Conservation (phyloP, 352 stramenopile species). For the Pythium phragmiticola region DNA sequence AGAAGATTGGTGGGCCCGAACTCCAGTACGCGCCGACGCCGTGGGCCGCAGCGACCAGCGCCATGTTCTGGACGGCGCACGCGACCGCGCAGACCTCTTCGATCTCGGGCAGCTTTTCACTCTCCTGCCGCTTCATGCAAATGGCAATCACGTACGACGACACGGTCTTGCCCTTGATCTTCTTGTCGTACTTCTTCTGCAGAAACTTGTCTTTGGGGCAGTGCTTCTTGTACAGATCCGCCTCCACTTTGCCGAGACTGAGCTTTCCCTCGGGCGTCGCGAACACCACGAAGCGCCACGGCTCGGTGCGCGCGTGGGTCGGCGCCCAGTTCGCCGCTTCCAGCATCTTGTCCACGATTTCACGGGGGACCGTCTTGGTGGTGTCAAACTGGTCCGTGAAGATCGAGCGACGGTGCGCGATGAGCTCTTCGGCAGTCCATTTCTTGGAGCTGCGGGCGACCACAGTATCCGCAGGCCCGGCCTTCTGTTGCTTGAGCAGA, state of each 20-base stretch:
- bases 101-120: slow-evolving; percentile 74
- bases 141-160: slow-evolving; percentile 83
- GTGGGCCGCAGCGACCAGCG: slow-evolving; percentile 65
- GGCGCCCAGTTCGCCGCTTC: slow-evolving; percentile 80
- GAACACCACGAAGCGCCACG: slow-evolving; percentile 85
- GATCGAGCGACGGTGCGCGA: slow-evolving; percentile 75
- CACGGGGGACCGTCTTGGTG: slow-evolving; percentile 44
- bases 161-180: slow-evolving; percentile 60
- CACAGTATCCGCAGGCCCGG: slow-evolving; percentile 18
- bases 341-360: slow-evolving; percentile 76
- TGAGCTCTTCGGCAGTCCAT: slow-evolving; percentile 74
- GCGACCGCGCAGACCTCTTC: slow-evolving; percentile 78
- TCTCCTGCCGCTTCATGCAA: slow-evolving; percentile 86
- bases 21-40: slow-evolving; percentile 83
- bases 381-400: slow-evolving; percentile 74
- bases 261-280: slow-evolving; percentile 43
- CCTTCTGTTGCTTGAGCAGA: slow-evolving; percentile 28
- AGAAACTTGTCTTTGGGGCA: slow-evolving; percentile 67
- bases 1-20: slow-evolving; percentile 62
- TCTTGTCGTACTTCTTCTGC: slow-evolving; percentile 79
- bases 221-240: slow-evolving; percentile 65
- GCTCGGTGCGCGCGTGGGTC: slow-evolving; percentile 77
- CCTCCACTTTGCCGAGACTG: slow-evolving; percentile 61
- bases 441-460: slow-evolving; percentile 21
- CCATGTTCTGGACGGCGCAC: slow-evolving; percentile 85